phyloP scores from a whole-genome alignment of 441 rosid species.

The Melianthus villosus region DNA sequence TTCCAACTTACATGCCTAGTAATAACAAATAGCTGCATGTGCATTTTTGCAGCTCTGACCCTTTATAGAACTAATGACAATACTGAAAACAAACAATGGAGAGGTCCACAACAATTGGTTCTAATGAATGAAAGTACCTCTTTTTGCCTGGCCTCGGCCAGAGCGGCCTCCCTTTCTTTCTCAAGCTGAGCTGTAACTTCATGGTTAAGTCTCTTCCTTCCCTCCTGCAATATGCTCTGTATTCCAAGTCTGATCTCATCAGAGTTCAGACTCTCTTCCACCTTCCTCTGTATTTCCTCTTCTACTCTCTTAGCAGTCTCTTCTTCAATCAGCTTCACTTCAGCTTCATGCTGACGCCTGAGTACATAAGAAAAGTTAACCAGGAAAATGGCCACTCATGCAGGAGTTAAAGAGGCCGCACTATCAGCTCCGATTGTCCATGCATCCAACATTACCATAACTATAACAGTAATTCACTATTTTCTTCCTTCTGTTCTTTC shows the following conservation, averaged over 20 bases:
- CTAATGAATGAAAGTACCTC: slow-evolving; percentile 32
- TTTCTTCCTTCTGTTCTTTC: slow-evolving; percentile 5
- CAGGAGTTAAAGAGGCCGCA: slow-evolving; percentile 7
- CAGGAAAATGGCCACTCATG: slow-evolving; percentile 13
- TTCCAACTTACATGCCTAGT: no score
- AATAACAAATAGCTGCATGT: no score
- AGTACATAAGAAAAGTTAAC: slow-evolving; percentile 26
- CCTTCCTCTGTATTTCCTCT: slow-evolving; percentile 54
- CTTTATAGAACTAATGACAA: no score
- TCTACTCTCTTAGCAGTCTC: slow-evolving; percentile 80
- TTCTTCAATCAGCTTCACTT: slow-evolving; percentile 72
- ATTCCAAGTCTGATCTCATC: slow-evolving; percentile 59
- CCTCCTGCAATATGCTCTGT: slow-evolving; percentile 51
- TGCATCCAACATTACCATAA: slow-evolving; percentile 17
- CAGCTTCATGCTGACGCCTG: slow-evolving; percentile 93
- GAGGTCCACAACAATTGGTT: no score
- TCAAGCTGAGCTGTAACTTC: slow-evolving; percentile 76
- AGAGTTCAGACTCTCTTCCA: slow-evolving; percentile 66
- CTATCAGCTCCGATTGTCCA: slow-evolving; percentile 20
- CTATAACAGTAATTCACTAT: slow-evolving; percentile 10
- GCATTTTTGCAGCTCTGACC: no score
- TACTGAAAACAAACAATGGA: no score
- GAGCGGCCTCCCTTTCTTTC: slow-evolving; percentile 61
- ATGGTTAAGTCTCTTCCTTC: slow-evolving; percentile 42
- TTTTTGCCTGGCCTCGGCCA: slow-evolving; percentile 48